Evolutionary conservation across 768 basidiomycete species (phyloP), one percentile per base, ranked within the genome.

Genomic region (Rhodotorula paludigena): DNA sequence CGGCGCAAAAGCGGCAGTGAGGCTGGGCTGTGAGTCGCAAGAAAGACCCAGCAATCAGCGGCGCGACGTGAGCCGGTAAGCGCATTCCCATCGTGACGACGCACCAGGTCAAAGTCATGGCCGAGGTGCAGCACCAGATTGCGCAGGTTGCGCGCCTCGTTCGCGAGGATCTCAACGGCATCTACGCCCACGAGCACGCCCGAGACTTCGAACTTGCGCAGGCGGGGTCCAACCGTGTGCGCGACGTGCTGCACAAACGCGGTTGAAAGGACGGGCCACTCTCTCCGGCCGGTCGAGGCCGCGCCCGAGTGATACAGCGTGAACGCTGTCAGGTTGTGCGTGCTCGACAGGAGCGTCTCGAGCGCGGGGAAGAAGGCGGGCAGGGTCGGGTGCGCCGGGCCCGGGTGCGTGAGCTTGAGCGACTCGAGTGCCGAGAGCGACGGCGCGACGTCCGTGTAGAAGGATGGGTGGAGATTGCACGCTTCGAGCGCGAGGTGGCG

Each of bases 401-500:
- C 71, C 0, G 71, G 71, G 38, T 72, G 71, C 2, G 71, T 72
- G 36, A 72, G 41, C 44, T 68, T 68, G 53, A 72, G 56, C 2
- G 66, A 68, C 16, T 41, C 21, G 20, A 72, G 66, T 1, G 16
- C 23, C 6, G 57, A 2, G 51, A 72, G 71, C 6, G 51, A 41
- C 0, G 66, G 60, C 0, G 66, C 66, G 28, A 49, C 57, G 39
- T 33, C 41, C 42, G 36, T 15, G 49, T 56, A 72, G 64, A 68
- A 72, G 7, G 35, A 32, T 0, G 71, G 60, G 11, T 63, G 48
- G 58, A 69, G 42, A 30, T 53, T 32, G 33, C 64, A 66, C 2
- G 67, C 68, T 47, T 73, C 72, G 47, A 73, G 68, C 0, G 72
- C 64, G 55, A 73, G 64, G 42, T 69, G 54, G 16, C n/a, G 30